Evolutionary conservation across 139 green algal genomes (phyloP), one percentile per base, ranked within the genome.

Genomic region (Auxenochlorella pyrenoidosa): DNA sequence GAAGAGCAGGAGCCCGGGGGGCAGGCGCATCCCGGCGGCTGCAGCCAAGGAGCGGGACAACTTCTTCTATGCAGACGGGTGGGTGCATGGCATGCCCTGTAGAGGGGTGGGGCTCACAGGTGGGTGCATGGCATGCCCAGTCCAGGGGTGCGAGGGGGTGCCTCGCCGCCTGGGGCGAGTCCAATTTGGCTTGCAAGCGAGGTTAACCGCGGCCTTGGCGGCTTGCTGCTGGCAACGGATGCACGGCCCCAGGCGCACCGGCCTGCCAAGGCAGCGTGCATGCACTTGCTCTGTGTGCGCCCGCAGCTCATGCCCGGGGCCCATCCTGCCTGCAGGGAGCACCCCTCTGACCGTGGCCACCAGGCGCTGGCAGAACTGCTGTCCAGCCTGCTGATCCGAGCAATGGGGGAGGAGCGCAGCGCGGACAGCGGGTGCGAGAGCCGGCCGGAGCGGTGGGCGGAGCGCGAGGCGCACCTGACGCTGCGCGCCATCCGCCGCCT

Each of bases 21-120:
- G 73, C 16, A 40, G 34, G 73, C 8, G 36, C 73, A 79, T 79
- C 73, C 73, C 73, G 0, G 21, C 6, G 40, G 41, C 73, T 12
- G 24, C 10, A 12, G 19, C 41, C 8, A 51, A 22, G 1, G 73
- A 79, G 40, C 73, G 41, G 6, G 40, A 51, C 5, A 22, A 58
- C 1, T 79, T 36, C 40, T 79, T 79, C 30, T 79, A 79, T 36
- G 73, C 73, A 24, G 73, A 79, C 73, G 24, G 73, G 73, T 79
- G 72, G 13, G 38, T 32, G 40, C 47, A 58, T 6, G 71, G 36
- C 38, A 22, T 0, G 16, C n/a, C n/a, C n/a, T n/a, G n/a, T n/a
- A n/a, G n/a, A n/a, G n/a, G n/a, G n/a, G n/a, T n/a, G n/a, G n/a
- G n/a, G n/a, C n/a, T n/a, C n/a, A n/a, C n/a, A n/a, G n/a, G n/a